These are phyloP conservation scores for Phyllosticta citriasiana DNA, from an alignment of 2,329 filamentous ascomycete genomes.

Conservation along the genomic window DNA sequence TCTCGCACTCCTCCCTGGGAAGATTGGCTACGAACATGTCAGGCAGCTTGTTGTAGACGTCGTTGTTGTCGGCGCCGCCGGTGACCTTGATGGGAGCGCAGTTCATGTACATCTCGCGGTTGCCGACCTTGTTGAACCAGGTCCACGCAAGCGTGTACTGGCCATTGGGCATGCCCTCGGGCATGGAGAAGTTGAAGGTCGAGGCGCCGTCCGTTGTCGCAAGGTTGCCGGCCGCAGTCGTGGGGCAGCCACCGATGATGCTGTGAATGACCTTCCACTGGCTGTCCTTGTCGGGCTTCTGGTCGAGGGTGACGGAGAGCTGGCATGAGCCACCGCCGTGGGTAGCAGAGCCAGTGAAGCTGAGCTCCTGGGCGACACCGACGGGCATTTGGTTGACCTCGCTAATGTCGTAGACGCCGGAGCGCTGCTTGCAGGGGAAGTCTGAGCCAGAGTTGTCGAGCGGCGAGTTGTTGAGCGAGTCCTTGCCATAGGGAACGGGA, in stretches of 20 bases:
- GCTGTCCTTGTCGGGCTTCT: constrained; percentile 30
- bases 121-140: constrained; percentile 88
- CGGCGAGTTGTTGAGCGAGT: constrained; percentile 50
- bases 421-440: constrained; percentile 74
- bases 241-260: constrained; percentile 74
- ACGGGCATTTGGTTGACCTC: constrained; percentile 51
- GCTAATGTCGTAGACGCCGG: constrained; percentile 28
- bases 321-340: constrained; percentile 95
- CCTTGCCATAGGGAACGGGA: constrained; percentile 53
- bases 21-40: constrained; percentile 70
- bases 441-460: constrained; percentile 50
- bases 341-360: constrained; percentile 44
- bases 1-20: constrained; percentile 41
- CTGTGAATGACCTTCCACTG: constrained; percentile 86
- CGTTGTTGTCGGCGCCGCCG: constrained; percentile 36
- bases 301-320: constrained; percentile 76
- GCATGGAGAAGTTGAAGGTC: background rate
- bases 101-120: constrained; percentile 98
- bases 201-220: constrained; percentile 22
- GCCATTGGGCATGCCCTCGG: constrained; percentile 9
- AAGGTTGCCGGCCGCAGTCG: constrained; percentile 50
- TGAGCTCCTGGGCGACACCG: constrained; percentile 23
- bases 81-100: constrained; percentile 67
- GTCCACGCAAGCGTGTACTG: constrained; percentile 75
- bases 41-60: constrained; percentile 53